A percentile compares a stretch with the other conserved stretches of the same genome.
phyloP scores from a whole-genome alignment of 805 yeast species.

The Torulaspora maleeae region DNA sequence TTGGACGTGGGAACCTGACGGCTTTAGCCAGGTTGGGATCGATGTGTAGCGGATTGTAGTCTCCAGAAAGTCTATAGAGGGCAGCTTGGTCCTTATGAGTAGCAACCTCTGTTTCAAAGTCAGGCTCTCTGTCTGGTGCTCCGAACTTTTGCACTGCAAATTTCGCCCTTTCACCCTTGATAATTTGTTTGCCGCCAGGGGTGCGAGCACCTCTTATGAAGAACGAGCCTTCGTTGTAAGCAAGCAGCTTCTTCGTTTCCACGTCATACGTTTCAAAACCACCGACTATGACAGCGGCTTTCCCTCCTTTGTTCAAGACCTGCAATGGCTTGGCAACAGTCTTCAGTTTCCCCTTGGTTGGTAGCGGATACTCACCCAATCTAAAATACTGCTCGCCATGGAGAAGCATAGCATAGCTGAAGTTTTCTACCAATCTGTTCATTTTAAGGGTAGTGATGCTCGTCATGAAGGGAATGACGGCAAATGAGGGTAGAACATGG shows the following conservation, averaged over 20 bases:
- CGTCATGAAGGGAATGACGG: slow-evolving; percentile 80
- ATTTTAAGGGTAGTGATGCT: slow-evolving; percentile 54
- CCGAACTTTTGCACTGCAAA: slow-evolving; percentile 61
- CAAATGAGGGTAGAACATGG: slow-evolving; percentile 84
- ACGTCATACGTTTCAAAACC: slow-evolving; percentile 67
- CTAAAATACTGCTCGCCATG: slow-evolving; percentile 95
- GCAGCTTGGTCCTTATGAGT: slow-evolving; percentile 78
- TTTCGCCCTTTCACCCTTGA: slow-evolving; percentile 44
- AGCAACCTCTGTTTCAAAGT: slow-evolving; percentile 52
- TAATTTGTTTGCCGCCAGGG: slow-evolving; percentile 47
- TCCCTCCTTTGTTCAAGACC: slow-evolving; percentile 78
- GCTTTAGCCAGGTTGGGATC: slow-evolving; percentile 87
- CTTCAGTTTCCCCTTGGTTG: slow-evolving; percentile 58
- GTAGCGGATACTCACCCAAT: slow-evolving; percentile 70
- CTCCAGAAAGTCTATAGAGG: slow-evolving; percentile 86
- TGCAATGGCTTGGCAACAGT: slow-evolving; percentile 68
- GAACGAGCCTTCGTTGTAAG: slow-evolving; percentile 77
- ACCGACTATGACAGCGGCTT: slow-evolving; percentile 69
- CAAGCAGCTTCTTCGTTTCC: slow-evolving; percentile 61
- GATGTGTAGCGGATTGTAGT: slow-evolving; percentile 90
- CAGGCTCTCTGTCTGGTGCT: slow-evolving; percentile 64
- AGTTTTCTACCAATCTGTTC: slow-evolving; percentile 62
- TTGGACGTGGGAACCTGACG: slow-evolving; percentile 81
- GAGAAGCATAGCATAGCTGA: slow-evolving; percentile 81
- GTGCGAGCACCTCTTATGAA: slow-evolving; percentile 72